These are phyloP conservation scores for Karstenula rhodostoma DNA, from an alignment of 2,329 filamentous ascomycete genomes.

Conservation along the genomic window DNA sequence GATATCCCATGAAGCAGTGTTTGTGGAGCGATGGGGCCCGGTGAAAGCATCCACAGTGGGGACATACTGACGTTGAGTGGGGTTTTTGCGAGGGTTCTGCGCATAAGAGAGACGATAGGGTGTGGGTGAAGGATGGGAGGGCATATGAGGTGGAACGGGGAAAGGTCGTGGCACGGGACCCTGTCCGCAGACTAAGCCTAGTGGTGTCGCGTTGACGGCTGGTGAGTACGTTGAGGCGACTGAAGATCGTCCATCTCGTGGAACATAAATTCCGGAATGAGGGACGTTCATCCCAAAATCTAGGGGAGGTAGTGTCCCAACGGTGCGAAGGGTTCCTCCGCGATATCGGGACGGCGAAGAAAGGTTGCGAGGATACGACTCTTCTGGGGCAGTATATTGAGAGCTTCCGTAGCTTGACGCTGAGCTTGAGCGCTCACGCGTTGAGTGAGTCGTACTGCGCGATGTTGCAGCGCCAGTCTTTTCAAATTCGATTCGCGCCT, in stretches of 20 bases:
- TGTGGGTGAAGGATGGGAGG: neutral
- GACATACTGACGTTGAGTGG: neutral
- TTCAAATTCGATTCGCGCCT: neutral
- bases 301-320: neutral
- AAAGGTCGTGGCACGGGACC: neutral
- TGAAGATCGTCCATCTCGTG: neutral
- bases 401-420: neutral
- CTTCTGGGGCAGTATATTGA: neutral
- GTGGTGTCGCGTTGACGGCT: neutral
- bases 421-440: neutral
- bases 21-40: conserved; percentile 4
- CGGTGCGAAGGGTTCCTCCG: neutral
- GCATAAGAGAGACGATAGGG: neutral
- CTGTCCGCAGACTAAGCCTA: neutral
- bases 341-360: neutral
- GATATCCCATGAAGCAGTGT: conserved; percentile 5
- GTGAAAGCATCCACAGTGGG: conserved; percentile 7
- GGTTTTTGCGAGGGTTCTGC: neutral
- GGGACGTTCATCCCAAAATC: neutral
- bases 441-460: neutral
- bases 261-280: neutral
- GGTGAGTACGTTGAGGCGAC: neutral
- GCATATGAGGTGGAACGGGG: neutral
- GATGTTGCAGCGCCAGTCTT: neutral
- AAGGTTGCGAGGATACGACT: neutral